A percentile compares a stretch with the other conserved stretches of the same genome.
These are phyloP conservation scores for Xylaria palmicola DNA, from an alignment of 495 filamentous ascomycete genomes.

Conservation along the genomic window DNA sequence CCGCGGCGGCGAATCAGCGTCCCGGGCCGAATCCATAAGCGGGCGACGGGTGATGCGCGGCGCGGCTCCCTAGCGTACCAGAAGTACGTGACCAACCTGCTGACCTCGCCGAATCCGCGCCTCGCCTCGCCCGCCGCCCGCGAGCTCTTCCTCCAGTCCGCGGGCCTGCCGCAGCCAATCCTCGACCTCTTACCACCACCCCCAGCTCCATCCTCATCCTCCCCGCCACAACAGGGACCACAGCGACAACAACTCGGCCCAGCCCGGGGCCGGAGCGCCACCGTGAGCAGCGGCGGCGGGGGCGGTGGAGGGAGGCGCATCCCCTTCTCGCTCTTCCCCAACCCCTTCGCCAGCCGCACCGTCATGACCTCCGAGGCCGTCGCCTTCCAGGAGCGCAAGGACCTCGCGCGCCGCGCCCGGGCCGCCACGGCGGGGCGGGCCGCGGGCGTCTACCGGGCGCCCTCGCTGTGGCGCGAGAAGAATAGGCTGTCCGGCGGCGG, in stretches of 20 bases:
- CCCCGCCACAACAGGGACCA: no score
- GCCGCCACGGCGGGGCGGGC: not conserved
- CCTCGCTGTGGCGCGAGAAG: not conserved
- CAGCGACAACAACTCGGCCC: no score
- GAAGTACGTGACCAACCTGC: not conserved
- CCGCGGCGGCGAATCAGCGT: not conserved
- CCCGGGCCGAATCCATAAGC: not conserved
- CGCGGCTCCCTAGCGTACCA: not conserved
- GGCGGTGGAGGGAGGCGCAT: not conserved
- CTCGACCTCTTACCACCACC: not conserved
- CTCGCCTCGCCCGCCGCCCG: not conserved
- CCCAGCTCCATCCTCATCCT: no score
- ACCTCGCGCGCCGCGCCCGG: not conserved
- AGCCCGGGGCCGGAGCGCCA: no score
- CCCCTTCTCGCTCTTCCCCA: conserved; percentile 1
- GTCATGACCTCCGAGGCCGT: conserved; percentile 2
- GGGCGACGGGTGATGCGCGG: not conserved
- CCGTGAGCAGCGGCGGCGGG: not conserved
- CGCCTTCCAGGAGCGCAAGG: not conserved
- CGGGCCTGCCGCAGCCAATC: not conserved
- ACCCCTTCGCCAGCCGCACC: not conserved
- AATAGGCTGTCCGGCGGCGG: not conserved
- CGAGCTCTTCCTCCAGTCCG: conserved; percentile 5
- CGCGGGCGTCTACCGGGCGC: not conserved
- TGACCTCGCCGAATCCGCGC: not conserved